Base-by-base conservation (phyloP, 371 early-diverging fungal species). In the Dichotomocladium elegans region DNA sequence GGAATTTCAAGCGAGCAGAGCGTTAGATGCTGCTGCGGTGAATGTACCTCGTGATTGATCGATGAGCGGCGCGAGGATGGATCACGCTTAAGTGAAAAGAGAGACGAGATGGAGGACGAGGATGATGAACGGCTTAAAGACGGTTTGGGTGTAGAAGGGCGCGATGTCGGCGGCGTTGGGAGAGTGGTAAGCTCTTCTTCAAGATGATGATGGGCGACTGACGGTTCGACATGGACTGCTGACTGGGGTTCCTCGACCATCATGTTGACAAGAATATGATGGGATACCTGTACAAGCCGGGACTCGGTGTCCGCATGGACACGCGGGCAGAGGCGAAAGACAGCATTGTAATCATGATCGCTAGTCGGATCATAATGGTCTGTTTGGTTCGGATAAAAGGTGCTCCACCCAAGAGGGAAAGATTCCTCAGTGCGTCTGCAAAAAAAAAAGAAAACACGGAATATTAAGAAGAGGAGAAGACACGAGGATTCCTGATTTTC, bases 1-100 rank as follows among this genome's bases (percentile, higher is more conserved):
- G 77, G 77, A 2, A 76, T 45, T 51, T 76, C 77, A n/a, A 76
- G 27, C 1, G 64, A 42, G 47, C 73, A 72, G 9, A 70, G 29
- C 10, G 51, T 60, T 11, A 70, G 46, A 8, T 49, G 43, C 14
- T 33, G 15, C 14, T 47, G 17, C 3, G 12, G 29, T 9, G n/a
- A n/a, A n/a, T 47, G 49, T 64, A 34, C 61, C 53, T 14, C 54
- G 15, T 54, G 41, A 21, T 44, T 57, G 49, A 47, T 43, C 6
- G 56, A 61, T n/a, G 52, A 50, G 42, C 50, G 52, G 11, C 62
- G 48, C 9, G 49, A 47, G 11, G 56, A 56, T 4, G 56, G 28
- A 9, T 31, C 28, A 12, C 49, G 45, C 6, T 26, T 27, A 21
- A 61, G 33, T 11, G 66, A 66, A 29, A 67, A 60, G 31, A 63